Conservation (phyloP, 345 rosid species). For the Physaria fendleri region DNA sequence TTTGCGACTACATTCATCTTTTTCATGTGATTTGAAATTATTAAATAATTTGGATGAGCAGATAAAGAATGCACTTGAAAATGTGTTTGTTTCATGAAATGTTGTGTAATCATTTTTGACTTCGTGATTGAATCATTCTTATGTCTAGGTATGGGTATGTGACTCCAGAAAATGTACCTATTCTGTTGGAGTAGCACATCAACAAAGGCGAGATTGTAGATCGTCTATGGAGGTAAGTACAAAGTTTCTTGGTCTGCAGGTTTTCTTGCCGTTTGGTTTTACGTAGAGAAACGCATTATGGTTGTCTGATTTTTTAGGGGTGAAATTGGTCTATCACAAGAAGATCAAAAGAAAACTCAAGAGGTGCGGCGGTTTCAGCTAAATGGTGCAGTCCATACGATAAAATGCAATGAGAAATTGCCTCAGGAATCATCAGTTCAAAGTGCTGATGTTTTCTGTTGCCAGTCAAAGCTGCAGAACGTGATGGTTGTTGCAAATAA, state of each 20-base stretch:
- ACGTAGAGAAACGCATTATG: neutral
- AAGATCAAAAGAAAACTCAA: slow-evolving; percentile 59
- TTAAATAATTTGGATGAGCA: neutral
- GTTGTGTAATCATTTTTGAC: slow-evolving; percentile 13
- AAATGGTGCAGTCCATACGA: slow-evolving; percentile 33
- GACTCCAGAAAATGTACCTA: slow-evolving; percentile 74
- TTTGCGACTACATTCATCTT: slow-evolving; percentile 2
- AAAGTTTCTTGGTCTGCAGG: slow-evolving; percentile 5
- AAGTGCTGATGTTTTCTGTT: slow-evolving; percentile 15
- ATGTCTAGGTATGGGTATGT: slow-evolving; percentile 86
- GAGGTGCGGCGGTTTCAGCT: slow-evolving; percentile 50
- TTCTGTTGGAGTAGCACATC: slow-evolving; percentile 73
- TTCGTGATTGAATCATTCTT: neutral
- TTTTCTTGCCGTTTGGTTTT: neutral
- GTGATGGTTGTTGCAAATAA: slow-evolving; percentile 54
- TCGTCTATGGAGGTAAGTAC: slow-evolving; percentile 69
- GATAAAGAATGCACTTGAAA: neutral
- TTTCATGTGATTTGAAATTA: neutral
- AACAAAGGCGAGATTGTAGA: slow-evolving; percentile 82
- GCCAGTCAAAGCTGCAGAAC: slow-evolving; percentile 34
- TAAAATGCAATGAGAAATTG: slow-evolving; percentile 22
- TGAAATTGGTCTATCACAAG: slow-evolving; percentile 83
- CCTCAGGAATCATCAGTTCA: slow-evolving; percentile 30
- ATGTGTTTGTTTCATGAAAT: neutral
- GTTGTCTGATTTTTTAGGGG: slow-evolving; percentile 51